Base-by-base conservation (phyloP, 2,329 filamentous ascomycete species). In the Neofusicoccum sp. region DNA sequence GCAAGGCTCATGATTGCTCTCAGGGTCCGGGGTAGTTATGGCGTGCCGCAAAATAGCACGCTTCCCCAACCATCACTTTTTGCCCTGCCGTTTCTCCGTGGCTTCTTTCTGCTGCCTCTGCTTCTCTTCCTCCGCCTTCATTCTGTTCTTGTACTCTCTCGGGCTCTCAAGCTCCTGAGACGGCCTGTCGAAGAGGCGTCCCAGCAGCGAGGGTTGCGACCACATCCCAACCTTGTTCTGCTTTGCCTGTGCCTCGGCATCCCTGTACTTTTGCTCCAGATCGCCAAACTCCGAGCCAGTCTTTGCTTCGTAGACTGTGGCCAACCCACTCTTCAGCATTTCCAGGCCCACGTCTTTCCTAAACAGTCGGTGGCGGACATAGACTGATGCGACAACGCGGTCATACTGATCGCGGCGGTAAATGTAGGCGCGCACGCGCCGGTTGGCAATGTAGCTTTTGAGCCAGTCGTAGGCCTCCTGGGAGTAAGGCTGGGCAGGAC, bases 291-390 rank as follows among this genome's bases (percentile, higher is more conserved):
- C 95, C 20, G 86, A 89, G 3, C 93, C 95, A 4, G 82, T 84
- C 76, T 96, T 98, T 30, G 91, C 93, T 77, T 98, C 95, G 73
- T 98, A 99, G 3, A 95, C 89, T 2, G 91, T 96, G 41, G 93
- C 95, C 64, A 96, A 77, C 0, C 95, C 95, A 24, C 79, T 82
- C 76, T 86, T 90, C 63, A 99, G 77, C 93, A 99, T 96, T 74
- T 96, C 89, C 63, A 93, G 78, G 3, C 93, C 92, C 4, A 99
- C 89, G 73, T 99, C 93, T 61, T 84, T 84, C 66, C 86, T 86
- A 62, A 90, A 81, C 8, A 91, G 75, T 67, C 86, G 75, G 60
- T 81, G 83, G 49, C 91, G 84, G 33, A 93, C 85, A 68, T 86
- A 90, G 0, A 93, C 93, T 0, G 90, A 95, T 14, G 89, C 92